Conservation (phyloP, 129 eudicot genomes). For the Helianthus annuus region HanXRQr2.0-SUNRISE NC_035438.2:92842937-92843436, state of each 20-base stretch:
- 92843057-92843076: slow-evolving; percentile 35
- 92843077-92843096: slow-evolving; percentile 37
- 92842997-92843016: background rate
- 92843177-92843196: slow-evolving; percentile 16
- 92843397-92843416: no score
- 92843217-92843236: slow-evolving; percentile 20
- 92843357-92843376: no score
- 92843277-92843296: slow-evolving; percentile 28
- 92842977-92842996: background rate
- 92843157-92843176: slow-evolving; percentile 15
- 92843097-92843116: slow-evolving; percentile 29
- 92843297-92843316: slow-evolving; percentile 23
- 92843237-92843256: slow-evolving; percentile 22
- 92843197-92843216: slow-evolving; percentile 31
- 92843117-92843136: slow-evolving; percentile 26
- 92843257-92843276: slow-evolving; percentile 24
- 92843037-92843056: slow-evolving; percentile 5
- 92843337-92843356: no score
- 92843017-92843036: background rate
- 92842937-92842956: no score
- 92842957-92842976: no score
- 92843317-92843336: slow-evolving; percentile 15
- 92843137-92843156: background rate
- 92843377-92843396: no score
- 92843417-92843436: no score